phyloP scores from a whole-genome alignment of 208 protist genomes.

The Trichomonas gallinae region DNA sequence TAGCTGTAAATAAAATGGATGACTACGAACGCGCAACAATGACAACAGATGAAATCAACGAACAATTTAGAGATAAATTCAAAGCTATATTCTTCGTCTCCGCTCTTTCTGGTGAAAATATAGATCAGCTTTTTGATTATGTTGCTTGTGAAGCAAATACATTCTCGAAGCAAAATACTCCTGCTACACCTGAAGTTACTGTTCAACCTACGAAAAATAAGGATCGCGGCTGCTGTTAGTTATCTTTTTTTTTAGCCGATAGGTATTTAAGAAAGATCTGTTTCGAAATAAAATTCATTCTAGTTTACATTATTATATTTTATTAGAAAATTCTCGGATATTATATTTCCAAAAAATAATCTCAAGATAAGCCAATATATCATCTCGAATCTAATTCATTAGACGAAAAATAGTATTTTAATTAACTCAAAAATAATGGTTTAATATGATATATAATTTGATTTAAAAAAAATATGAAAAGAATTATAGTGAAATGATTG shows the following conservation, averaged over 20 bases:
- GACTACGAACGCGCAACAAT: not conserved
- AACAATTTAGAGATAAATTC: not conserved
- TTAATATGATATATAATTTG: too few species aligned
- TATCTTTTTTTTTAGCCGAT: not conserved
- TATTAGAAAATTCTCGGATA: too few species aligned
- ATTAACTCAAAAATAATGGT: too few species aligned
- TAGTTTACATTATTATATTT: too few species aligned
- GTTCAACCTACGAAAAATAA: not conserved
- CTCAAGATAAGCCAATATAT: too few species aligned
- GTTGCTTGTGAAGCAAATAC: not conserved
- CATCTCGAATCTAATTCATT: too few species aligned
- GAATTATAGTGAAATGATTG: too few species aligned
- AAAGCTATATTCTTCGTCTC: not conserved
- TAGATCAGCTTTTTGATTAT: not conserved
- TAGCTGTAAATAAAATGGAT: not conserved
- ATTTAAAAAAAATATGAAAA: too few species aligned
- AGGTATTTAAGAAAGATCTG: too few species aligned
- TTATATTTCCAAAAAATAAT: too few species aligned
- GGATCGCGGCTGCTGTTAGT: not conserved
- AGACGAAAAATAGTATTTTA: too few species aligned
- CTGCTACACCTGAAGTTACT: not conserved
- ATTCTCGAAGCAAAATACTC: not conserved
- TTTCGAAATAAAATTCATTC: too few species aligned
- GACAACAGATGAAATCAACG: not conserved
- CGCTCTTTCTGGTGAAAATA: not conserved